phyloP scores from a whole-genome alignment of 2,329 filamentous ascomycete genomes.

The Alternaria arborescens region DNA sequence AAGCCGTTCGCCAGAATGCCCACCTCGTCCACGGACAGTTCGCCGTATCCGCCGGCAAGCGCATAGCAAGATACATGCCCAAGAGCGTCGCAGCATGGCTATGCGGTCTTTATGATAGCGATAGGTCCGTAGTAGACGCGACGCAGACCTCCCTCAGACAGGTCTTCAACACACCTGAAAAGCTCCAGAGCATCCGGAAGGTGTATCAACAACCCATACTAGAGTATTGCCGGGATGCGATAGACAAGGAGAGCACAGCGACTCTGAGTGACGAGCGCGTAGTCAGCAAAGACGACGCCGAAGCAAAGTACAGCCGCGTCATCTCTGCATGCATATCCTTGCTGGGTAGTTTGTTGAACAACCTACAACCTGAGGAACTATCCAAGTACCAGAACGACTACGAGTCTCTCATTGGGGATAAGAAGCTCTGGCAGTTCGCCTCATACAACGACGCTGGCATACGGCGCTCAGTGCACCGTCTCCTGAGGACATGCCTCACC shows the following conservation, averaged over 20 bases:
- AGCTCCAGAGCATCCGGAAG: constrained; percentile 77
- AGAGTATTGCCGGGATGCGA: constrained; percentile 80
- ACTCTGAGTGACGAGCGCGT: constrained; percentile 90
- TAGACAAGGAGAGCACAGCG: constrained; percentile 77
- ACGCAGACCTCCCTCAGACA: constrained; percentile 77
- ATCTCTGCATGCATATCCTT: constrained; percentile 67
- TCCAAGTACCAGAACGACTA: constrained; percentile 70
- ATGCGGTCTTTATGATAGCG: constrained; percentile 85
- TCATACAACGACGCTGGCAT: constrained; percentile 65
- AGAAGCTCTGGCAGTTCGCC: constrained; percentile 67
- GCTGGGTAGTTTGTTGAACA: constrained; percentile 62
- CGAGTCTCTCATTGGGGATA: constrained; percentile 70
- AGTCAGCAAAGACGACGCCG: constrained; percentile 82
- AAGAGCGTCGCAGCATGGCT: constrained; percentile 89
- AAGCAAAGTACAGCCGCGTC: constrained; percentile 85
- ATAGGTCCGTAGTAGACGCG: constrained; percentile 77
- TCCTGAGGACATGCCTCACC: constrained; percentile 62
- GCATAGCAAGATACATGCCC: constrained; percentile 81
- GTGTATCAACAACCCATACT: constrained; percentile 83
- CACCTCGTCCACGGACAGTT: constrained; percentile 76
- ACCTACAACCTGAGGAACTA: constrained; percentile 60
- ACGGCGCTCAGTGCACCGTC: constrained; percentile 64
- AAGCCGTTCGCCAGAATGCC: constrained; percentile 85
- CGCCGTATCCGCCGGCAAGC: constrained; percentile 71
- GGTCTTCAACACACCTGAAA: constrained; percentile 83